phyloP scores from a whole-genome alignment of 2,329 filamentous ascomycete genomes.

The Grosmannia clavigera region DNA sequence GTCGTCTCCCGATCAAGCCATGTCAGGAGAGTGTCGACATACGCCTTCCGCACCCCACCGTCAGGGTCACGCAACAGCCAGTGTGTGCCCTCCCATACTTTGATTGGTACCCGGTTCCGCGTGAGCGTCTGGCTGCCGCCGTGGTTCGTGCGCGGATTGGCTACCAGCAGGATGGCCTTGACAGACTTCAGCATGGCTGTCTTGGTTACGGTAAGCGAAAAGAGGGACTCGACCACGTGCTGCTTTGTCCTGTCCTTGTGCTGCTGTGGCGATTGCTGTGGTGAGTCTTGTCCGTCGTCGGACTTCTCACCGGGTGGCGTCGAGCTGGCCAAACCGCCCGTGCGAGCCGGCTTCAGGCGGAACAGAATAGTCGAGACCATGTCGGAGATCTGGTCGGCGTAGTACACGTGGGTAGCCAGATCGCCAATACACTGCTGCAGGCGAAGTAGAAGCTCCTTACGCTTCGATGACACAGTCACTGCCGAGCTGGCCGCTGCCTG shows the following conservation, averaged over 20 bases:
- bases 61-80: slow-evolving; percentile 79
- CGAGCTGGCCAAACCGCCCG: slow-evolving; percentile 27
- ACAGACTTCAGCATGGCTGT: slow-evolving; percentile 62
- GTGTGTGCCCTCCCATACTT: slow-evolving; percentile 93
- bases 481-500: slow-evolving; percentile 22
- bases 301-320: slow-evolving; percentile 35
- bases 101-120: slow-evolving; percentile 62
- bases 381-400: slow-evolving; percentile 88
- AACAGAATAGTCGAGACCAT: slow-evolving; percentile 76
- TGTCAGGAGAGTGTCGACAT: slow-evolving; percentile 68
- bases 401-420: slow-evolving; percentile 89
- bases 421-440: slow-evolving; percentile 80
- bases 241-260: slow-evolving; percentile 14
- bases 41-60: slow-evolving; percentile 68
- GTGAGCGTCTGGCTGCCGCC: slow-evolving; percentile 51
- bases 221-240: slow-evolving; percentile 34
- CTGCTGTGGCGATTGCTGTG: slow-evolving; percentile 26
- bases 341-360: slow-evolving; percentile 56
- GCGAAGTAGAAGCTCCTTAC: slow-evolving; percentile 52
- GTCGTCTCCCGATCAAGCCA: slow-evolving; percentile 79
- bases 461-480: slow-evolving; percentile 29
- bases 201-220: slow-evolving; percentile 42
- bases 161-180: slow-evolving; percentile 70
- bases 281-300: slow-evolving; percentile 33
- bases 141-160: slow-evolving; percentile 54